Base-by-base conservation (phyloP, 2,329 filamentous ascomycete species). In the Colletotrichum cordylinicola region DNA sequence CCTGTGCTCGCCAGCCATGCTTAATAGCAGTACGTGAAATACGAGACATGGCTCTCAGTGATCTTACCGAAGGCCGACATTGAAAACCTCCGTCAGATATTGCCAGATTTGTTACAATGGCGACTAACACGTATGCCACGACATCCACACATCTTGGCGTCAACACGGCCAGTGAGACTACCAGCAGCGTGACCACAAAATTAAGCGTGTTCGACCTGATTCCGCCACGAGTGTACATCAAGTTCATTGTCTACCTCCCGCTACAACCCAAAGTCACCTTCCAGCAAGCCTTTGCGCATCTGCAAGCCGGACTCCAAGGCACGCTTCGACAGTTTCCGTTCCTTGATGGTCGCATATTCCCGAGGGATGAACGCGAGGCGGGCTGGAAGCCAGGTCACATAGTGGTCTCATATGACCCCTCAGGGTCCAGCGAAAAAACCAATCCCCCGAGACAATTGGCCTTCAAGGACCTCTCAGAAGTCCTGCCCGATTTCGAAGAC, bases 301-400 rank as follows among this genome's bases (percentile, higher is more conserved):
- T 86, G 8, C 83, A 84, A 64, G 74, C 79, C 4, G 85, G 85
- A 3, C 81, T 86, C 6, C 78, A 78, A 16, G 81, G 81, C 27
- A 82, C 83, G 4, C 78, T 86, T 4, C 78, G 83, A 2, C 72
- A 85, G 68, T 83, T 86, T 15, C 84, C 85, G 7, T 83, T 79
- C 18, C 81, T 86, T 0, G 79, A 79, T 1, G 85, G 85, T n/a
- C 83, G 81, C 43, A 79, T 87, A 65, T 85, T 84, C 8, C 67
- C 73, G 9, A 76, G 78, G 10, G 81, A 82, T 8, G 77, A 82
- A 37, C 70, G 81, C 12, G 79, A 83, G 29, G 78, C 81, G 10
- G 83, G 80, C 6, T 80, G 81, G 69, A 77, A 58, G 21, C 79
- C 80, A 12, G 83, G 82, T 15, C 79, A 84, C 56, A 72, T 80